Percentiles rank a stretch among this genome's conserved stretches.
These are phyloP conservation scores for Suillus spraguei DNA, from an alignment of 768 basidiomycete genomes.

Conservation along the genomic window DNA sequence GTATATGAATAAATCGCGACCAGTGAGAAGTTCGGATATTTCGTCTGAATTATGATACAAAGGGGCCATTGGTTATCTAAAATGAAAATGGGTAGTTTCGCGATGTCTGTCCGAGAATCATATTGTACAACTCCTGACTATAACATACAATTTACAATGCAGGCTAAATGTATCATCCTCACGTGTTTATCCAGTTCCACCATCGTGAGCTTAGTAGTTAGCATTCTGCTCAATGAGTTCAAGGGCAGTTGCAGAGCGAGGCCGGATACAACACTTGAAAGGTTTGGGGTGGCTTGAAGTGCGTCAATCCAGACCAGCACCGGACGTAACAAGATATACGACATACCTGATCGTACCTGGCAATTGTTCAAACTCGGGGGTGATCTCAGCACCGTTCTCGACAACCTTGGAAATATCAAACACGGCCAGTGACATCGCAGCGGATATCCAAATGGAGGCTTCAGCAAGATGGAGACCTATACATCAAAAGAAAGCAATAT, in stretches of 20 bases:
- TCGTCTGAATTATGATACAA: no score
- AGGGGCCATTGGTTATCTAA: no score
- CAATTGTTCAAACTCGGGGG: neutral
- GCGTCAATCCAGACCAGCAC: neutral
- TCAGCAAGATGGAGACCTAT: neutral
- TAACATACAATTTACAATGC: neutral
- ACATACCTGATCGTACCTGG: neutral
- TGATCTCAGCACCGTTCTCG: neutral
- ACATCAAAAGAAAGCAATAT: neutral
- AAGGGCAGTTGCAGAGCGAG: neutral
- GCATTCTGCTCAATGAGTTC: neutral
- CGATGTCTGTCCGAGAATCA: no score
- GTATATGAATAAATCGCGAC: no score
- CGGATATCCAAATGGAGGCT: neutral
- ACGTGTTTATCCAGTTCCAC: neutral
- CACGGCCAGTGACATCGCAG: neutral
- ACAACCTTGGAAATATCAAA: neutral
- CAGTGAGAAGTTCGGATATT: no score
- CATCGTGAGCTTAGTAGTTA: neutral
- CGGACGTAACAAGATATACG: neutral
- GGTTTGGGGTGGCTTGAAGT: neutral
- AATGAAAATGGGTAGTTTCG: no score
- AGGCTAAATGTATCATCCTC: neutral
- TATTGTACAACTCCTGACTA: neutral
- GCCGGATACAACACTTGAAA: neutral